Evolutionary conservation across 2,329 filamentous ascomycete genomes (phyloP), one percentile per base, ranked within the genome.

Genomic region (Paracamarosporium sp.): DNA sequence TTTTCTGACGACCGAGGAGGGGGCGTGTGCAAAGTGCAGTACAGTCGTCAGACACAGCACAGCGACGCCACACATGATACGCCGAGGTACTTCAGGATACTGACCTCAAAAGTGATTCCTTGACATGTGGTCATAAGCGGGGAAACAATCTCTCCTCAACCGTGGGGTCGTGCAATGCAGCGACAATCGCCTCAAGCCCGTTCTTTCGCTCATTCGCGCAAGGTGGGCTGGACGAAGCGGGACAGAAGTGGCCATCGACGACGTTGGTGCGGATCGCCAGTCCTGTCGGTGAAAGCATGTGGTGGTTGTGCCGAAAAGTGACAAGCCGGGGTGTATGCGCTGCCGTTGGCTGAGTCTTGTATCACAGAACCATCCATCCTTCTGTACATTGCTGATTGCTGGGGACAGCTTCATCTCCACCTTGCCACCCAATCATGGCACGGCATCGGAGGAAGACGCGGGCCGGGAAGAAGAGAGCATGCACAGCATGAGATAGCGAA

Each of bases 281-380:
- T 22, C 33, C 25, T 25, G 35, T 33, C 25, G 36, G 36, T 51
- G 48, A 11, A 51, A 22, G 35, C 25, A 43, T 31, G 35, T 27
- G 20, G 46, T 50, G 20, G 35, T 33, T 15, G 48, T 51, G 17
- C 48, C n/a, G n/a, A 43, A 51, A 51, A 28, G 48, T 51, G 48
- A 43, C 48, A 7, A 33, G 35, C 20, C 28, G 24, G n/a, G n/a
- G 17, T 38, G 22, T 13, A 41, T 43, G n/a, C 24, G 27, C 43
- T 46, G n/a, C 48, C 48, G 36, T 31, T 40, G 47, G 15, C 27
- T 15, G 36, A 36, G 9, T 9, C n/a, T 31, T 41, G 48, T 43
- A 17, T 17, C 33, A 51, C 48, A 51, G 25, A 41, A 41, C 17
- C 11, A 31, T 41, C 2, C 17, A 43, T n/a, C 48, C n/a, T 43